A percentile compares a stretch with the other conserved stretches of the same genome.
phyloP scores from a whole-genome alignment of 805 yeast species.

The Ogataea henricii region DNA sequence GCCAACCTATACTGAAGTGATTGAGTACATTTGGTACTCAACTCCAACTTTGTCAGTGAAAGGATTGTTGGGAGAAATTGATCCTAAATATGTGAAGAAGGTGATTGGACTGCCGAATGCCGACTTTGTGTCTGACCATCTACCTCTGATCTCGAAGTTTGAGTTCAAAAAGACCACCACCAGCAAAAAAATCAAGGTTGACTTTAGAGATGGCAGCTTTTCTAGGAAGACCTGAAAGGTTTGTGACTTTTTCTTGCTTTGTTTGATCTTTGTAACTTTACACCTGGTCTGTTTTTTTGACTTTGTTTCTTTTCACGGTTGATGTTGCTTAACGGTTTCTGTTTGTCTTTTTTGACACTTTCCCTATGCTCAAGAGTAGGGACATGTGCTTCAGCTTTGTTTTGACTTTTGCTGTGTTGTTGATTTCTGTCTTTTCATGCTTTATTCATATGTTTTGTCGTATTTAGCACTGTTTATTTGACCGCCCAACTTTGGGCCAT shows the following conservation, averaged over 20 bases:
- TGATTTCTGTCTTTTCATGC: slow-evolving; percentile 5
- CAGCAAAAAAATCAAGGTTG: slow-evolving; percentile 30
- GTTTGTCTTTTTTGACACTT: not conserved
- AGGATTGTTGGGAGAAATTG: slow-evolving; percentile 85
- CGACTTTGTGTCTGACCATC: slow-evolving; percentile 92
- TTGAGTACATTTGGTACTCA: slow-evolving; percentile 96
- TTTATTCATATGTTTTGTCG: slow-evolving; percentile 3
- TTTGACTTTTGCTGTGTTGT: slow-evolving; percentile 1
- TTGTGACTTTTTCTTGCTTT: not conserved
- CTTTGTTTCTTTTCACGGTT: not conserved
- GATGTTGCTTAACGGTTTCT: slow-evolving; percentile 2
- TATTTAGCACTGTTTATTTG: slow-evolving; percentile 4
- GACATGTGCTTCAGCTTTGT: slow-evolving; percentile 6
- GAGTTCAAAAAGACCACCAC: slow-evolving; percentile 55
- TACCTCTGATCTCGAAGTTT: slow-evolving; percentile 81
- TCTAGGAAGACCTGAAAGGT: slow-evolving; percentile 31
- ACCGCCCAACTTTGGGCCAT: not conserved
- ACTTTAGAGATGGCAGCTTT: slow-evolving; percentile 30
- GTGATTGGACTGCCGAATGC: slow-evolving; percentile 93
- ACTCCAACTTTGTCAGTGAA: slow-evolving; percentile 77
- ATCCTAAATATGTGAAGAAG: slow-evolving; percentile 70
- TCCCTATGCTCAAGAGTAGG: not conserved
- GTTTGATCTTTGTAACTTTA: slow-evolving; percentile 5
- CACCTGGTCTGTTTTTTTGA: not conserved
- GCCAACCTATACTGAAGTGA: slow-evolving; percentile 88